Evolutionary conservation across 306 rosid genomes (phyloP).

Genomic region (Glycyrrhiza uralensis): DNA sequence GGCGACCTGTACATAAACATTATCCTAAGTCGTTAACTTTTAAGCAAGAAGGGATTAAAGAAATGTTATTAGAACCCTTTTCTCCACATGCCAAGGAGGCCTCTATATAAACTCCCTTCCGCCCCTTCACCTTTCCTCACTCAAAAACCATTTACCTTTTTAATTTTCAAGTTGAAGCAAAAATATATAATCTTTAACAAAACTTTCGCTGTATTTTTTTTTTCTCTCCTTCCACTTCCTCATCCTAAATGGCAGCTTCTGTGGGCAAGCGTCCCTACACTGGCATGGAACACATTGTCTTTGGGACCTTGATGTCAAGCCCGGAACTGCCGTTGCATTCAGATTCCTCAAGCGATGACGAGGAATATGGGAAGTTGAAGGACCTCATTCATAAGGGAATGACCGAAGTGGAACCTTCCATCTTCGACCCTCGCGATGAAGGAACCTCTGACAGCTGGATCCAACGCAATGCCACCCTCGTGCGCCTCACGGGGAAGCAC

Average conservation of each 20-base stretch:
- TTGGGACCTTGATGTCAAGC: not conserved
- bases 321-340: not conserved
- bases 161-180: not conserved
- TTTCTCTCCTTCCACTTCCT: too few species aligned
- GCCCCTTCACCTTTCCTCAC: not conserved
- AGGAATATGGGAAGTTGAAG: slow-evolving; percentile 16
- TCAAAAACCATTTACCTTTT: not conserved
- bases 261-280: slow-evolving; percentile 48
- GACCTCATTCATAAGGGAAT: slow-evolving; percentile 37
- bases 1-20: too few species aligned
- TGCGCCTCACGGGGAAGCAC: slow-evolving; percentile 70
- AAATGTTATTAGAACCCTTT: too few species aligned
- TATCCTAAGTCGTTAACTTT: too few species aligned
- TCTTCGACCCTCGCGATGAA: slow-evolving; percentile 53
- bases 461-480: slow-evolving; percentile 51
- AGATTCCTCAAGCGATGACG: slow-evolving; percentile 8
- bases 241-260: slow-evolving; percentile 76
- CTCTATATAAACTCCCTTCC: not conserved
- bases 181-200: too few species aligned
- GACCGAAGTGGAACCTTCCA: slow-evolving; percentile 51
- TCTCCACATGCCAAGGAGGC: not conserved
- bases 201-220: too few species aligned
- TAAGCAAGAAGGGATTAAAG: too few species aligned
- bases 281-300: not conserved
- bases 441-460: slow-evolving; percentile 76